Conservation (phyloP, 2,329 filamentous ascomycete genomes). For the Xylariomycetidae sp. region DNA sequence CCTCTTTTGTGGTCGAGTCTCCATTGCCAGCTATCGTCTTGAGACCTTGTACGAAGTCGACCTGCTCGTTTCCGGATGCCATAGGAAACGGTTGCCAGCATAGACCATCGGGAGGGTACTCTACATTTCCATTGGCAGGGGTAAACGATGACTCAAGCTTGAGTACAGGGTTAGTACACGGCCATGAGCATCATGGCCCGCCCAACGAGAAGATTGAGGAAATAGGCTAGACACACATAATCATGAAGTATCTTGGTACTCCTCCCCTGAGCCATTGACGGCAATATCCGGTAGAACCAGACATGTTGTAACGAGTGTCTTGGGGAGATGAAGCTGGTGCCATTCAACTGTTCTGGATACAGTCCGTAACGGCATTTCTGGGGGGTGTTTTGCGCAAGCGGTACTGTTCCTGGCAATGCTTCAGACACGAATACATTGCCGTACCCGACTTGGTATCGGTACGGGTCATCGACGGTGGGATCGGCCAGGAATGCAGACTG, state of each 20-base stretch:
- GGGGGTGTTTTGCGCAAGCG: slow-evolving; percentile 16
- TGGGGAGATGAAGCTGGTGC: slow-evolving; percentile 21
- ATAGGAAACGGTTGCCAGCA: slow-evolving; percentile 35
- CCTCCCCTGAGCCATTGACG: slow-evolving; percentile 20
- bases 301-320: slow-evolving; percentile 18
- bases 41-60: slow-evolving; percentile 43
- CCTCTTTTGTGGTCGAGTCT: slow-evolving; percentile 45
- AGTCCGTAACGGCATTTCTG: slow-evolving; percentile 23
- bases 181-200: neutral
- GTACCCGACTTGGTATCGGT: slow-evolving; percentile 18
- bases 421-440: slow-evolving; percentile 17
- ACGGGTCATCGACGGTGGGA: slow-evolving; percentile 11
- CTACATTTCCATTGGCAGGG: slow-evolving; percentile 34
- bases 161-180: neutral
- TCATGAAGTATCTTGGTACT: slow-evolving; percentile 8
- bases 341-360: slow-evolving; percentile 26
- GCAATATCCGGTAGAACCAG: slow-evolving; percentile 28
- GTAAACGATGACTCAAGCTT: slow-evolving; percentile 31
- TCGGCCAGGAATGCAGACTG: slow-evolving; percentile 11
- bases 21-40: slow-evolving; percentile 46
- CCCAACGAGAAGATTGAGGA: too few species aligned
- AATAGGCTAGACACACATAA: too few species aligned
- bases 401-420: slow-evolving; percentile 13
- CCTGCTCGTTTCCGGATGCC: slow-evolving; percentile 23
- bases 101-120: slow-evolving; percentile 34